Evolutionary conservation across 2,329 filamentous ascomycete species (phyloP).

Genomic region (Sclerotinia subarctica): DNA sequence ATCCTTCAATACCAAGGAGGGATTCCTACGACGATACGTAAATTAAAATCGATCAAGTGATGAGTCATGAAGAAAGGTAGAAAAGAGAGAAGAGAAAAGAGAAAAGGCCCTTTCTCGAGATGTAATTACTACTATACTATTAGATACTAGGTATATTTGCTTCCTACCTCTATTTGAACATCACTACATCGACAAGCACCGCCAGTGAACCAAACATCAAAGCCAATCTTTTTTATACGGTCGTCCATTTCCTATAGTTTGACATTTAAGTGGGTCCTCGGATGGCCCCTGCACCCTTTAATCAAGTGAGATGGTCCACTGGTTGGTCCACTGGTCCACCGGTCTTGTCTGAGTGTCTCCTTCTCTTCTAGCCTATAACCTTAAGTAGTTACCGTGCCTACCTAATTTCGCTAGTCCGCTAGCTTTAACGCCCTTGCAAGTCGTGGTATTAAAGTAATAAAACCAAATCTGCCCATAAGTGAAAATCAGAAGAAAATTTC

Average conservation of each 20-base stretch:
- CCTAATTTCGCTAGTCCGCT: constrained; percentile 22
- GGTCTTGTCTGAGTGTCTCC: background rate
- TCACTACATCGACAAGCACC: background rate
- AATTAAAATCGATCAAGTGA: background rate
- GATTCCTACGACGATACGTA: background rate
- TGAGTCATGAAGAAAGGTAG: background rate
- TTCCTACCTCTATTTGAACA: background rate
- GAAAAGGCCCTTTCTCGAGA: too few species aligned
- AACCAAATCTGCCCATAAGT: constrained; percentile 18
- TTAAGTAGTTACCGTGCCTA: constrained; percentile 13
- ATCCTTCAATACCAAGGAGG: too few species aligned
- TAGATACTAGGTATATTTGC: too few species aligned
- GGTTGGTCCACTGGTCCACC: too few species aligned
- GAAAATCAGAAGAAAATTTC: constrained; percentile 16
- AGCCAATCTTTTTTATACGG: background rate
- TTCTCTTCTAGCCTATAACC: background rate
- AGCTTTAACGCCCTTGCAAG: constrained; percentile 23
- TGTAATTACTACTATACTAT: too few species aligned
- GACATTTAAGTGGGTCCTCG: background rate
- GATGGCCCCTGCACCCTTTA: background rate
- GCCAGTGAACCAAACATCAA: background rate
- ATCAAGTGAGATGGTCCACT: background rate
- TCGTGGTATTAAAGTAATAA: constrained; percentile 16
- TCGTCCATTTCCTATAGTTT: constrained; percentile 1
- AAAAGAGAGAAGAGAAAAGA: too few species aligned